Percentiles rank a stretch among this genome's conserved stretches.
Evolutionary conservation across 108 stramenopile species (phyloP).

Genomic region (Cylindrotheca closterium): DNA sequence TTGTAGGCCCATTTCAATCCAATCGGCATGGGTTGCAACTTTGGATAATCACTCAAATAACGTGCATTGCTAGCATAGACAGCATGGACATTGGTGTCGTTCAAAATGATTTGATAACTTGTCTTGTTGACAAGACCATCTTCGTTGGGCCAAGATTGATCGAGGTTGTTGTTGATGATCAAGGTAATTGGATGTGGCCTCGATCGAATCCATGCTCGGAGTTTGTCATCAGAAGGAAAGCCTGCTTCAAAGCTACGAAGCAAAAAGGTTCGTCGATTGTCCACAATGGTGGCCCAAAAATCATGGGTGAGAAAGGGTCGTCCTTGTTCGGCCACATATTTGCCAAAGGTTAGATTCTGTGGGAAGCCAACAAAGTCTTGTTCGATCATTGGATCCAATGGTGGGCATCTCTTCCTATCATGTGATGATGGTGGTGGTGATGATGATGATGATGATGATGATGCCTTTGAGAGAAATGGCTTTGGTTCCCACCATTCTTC

Average conservation of each 20-base stretch:
- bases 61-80: slow-evolving; percentile 9
- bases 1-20: slow-evolving; percentile 3
- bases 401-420: too few species aligned
- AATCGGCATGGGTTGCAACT: slow-evolving; percentile 5
- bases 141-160: neutral
- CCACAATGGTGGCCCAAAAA: neutral
- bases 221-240: too few species aligned
- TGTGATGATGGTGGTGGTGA: too few species aligned
- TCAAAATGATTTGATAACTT: neutral
- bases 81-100: neutral
- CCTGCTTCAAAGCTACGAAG: neutral
- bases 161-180: neutral
- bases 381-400: too few species aligned
- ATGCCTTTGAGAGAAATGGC: too few species aligned
- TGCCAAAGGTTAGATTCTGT: too few species aligned
- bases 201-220: neutral
- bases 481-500: too few species aligned
- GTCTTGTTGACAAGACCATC: neutral
- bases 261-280: slow-evolving; percentile 3
- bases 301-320: too few species aligned
- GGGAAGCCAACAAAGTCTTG: too few species aligned
- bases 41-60: neutral
- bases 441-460: too few species aligned
- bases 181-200: slow-evolving; percentile 4
- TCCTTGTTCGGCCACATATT: too few species aligned